phyloP scores from a whole-genome alignment of 2,329 filamentous ascomycete species.

The Pseudogymnoascus sp. region DNA sequence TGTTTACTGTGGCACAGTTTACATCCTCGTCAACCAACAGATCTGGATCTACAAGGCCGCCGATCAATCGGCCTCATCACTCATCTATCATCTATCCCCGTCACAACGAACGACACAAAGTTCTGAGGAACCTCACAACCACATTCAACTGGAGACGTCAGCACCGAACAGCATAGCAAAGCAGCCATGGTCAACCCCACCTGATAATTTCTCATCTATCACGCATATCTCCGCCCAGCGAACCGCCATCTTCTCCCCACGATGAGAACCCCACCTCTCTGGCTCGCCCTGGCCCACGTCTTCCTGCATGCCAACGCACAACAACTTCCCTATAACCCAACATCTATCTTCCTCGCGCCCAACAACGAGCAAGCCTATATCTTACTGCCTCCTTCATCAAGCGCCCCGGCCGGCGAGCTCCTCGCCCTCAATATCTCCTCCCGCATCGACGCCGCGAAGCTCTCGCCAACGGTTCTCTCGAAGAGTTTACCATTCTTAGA shows the following conservation, averaged over 20 bases:
- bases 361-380: constrained; percentile 55
- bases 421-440: constrained; percentile 58
- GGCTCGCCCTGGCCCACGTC: not conserved
- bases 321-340: constrained; percentile 67
- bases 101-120: not conserved
- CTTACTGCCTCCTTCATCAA: constrained; percentile 43
- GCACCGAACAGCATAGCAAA: not conserved
- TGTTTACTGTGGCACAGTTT: not conserved
- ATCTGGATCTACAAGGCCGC: constrained; percentile 7
- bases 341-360: constrained; percentile 55
- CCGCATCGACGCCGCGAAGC: constrained; percentile 40
- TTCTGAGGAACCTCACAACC: not conserved
- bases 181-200: not conserved
- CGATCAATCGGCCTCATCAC: not conserved
- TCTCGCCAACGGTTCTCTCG: constrained; percentile 42
- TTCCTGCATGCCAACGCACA: constrained; percentile 27
- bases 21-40: constrained; percentile 1
- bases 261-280: constrained; percentile 1
- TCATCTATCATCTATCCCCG: constrained; percentile 1
- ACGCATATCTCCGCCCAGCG: not conserved
- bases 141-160: not conserved
- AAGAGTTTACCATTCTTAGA: constrained; percentile 52
- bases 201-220: not conserved
- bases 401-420: constrained; percentile 36
- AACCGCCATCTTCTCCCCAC: not conserved